These are phyloP conservation scores for Penicillium sp. DNA, from an alignment of 2,329 filamentous ascomycete genomes.

Conservation along the genomic window DNA sequence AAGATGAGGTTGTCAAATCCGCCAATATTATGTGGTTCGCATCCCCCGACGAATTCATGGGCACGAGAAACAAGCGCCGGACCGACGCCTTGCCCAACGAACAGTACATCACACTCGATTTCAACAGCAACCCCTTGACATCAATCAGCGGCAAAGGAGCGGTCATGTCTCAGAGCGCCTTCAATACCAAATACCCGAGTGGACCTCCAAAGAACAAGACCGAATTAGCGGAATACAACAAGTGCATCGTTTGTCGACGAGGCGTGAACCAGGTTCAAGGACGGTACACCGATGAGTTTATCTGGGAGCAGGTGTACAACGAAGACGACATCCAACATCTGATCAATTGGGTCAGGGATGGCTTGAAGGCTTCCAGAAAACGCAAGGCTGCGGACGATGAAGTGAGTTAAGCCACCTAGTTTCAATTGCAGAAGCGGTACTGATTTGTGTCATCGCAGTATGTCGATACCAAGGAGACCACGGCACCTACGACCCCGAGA, in stretches of 20 bases:
- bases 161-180: slow-evolving; percentile 71
- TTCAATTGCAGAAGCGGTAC: neutral
- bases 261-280: slow-evolving; percentile 87
- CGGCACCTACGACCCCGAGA: slow-evolving; percentile 52
- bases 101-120: slow-evolving; percentile 83
- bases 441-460: slow-evolving; percentile 31
- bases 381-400: slow-evolving; percentile 42
- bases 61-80: slow-evolving; percentile 78
- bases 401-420: slow-evolving; percentile 28
- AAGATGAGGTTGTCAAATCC: slow-evolving; percentile 57
- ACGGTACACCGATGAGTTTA: slow-evolving; percentile 87
- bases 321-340: slow-evolving; percentile 65
- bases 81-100: slow-evolving; percentile 82
- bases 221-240: slow-evolving; percentile 70
- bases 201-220: slow-evolving; percentile 66
- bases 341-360: slow-evolving; percentile 63
- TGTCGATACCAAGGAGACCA: slow-evolving; percentile 39
- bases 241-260: slow-evolving; percentile 84
- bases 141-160: slow-evolving; percentile 89
- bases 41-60: slow-evolving; percentile 83
- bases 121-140: slow-evolving; percentile 80
- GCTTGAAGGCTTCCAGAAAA: slow-evolving; percentile 66
- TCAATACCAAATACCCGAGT: slow-evolving; percentile 67
- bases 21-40: slow-evolving; percentile 93
- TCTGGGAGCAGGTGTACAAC: slow-evolving; percentile 82